These are phyloP conservation scores for Hypoxylon sp. DNA, from an alignment of 2,329 filamentous ascomycete species.

Conservation along the genomic window DNA sequence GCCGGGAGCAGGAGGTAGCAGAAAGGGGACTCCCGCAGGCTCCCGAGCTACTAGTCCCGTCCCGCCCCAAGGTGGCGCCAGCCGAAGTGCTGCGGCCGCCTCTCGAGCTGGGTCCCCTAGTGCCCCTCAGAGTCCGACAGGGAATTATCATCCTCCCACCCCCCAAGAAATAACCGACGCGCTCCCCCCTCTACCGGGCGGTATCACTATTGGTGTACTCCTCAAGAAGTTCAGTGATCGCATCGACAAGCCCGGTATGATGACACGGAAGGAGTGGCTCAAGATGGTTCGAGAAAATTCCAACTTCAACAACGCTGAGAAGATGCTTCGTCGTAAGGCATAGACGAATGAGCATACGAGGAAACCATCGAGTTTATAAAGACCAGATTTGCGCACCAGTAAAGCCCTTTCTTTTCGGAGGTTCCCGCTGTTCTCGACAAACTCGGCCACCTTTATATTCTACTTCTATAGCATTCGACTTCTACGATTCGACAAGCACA, in stretches of 20 bases:
- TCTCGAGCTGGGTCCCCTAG: constrained; percentile 52
- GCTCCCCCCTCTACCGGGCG: constrained; percentile 61
- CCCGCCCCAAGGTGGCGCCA: constrained; percentile 52
- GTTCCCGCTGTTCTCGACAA: neutral
- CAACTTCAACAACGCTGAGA: constrained; percentile 66
- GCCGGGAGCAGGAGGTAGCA: constrained; percentile 58
- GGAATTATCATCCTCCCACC: constrained; percentile 54
- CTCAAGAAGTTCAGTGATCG: constrained; percentile 66
- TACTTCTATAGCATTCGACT: neutral
- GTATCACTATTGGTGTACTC: constrained; percentile 66
- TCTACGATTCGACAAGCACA: neutral
- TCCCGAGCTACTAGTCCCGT: constrained; percentile 73
- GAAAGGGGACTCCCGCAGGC: constrained; percentile 65
- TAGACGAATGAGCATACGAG: constrained; percentile 36
- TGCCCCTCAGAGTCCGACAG: constrained; percentile 38
- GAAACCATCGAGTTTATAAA: neutral
- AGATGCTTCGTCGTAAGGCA: constrained; percentile 61
- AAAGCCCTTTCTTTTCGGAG: neutral
- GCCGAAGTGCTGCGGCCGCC: constrained; percentile 30
- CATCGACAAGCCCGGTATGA: constrained; percentile 64
- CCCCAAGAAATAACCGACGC: constrained; percentile 66
- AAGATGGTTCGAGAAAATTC: constrained; percentile 68
- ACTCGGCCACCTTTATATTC: neutral
- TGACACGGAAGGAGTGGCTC: constrained; percentile 68
- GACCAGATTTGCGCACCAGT: neutral